Conservation (phyloP, 2,329 filamentous ascomycete genomes). For the Colletotrichum tamarilloi region DNA sequence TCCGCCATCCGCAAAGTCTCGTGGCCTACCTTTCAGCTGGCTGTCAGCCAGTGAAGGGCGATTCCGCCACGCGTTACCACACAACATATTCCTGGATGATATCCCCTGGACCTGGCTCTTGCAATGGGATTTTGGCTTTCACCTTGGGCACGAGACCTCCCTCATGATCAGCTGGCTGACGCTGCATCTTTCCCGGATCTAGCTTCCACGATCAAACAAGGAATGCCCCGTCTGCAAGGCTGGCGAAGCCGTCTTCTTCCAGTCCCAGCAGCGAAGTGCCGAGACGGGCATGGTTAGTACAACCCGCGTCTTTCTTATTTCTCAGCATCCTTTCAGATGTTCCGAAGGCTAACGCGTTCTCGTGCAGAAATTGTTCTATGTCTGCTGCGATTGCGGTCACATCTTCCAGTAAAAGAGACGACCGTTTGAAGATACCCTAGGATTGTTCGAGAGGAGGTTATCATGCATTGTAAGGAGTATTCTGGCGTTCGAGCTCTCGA, state of each 20-base stretch:
- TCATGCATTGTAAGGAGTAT: slow-evolving; percentile 29
- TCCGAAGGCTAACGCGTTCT: slow-evolving; percentile 39
- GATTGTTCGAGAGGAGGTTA: slow-evolving; percentile 2
- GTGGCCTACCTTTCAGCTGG: slow-evolving; percentile 32
- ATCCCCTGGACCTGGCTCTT: slow-evolving; percentile 9
- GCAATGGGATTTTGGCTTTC: slow-evolving; percentile 36
- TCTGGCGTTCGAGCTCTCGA: slow-evolving; percentile 15
- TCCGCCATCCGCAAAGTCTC: slow-evolving; percentile 9
- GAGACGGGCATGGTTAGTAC: slow-evolving; percentile 95
- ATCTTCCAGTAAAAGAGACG: slow-evolving; percentile 72
- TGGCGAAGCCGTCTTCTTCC: slow-evolving; percentile 96
- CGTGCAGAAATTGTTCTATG: slow-evolving; percentile 86
- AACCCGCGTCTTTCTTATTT: neutral
- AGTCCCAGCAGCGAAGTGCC: slow-evolving; percentile 95
- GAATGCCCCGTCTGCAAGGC: slow-evolving; percentile 87
- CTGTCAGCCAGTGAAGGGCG: slow-evolving; percentile 20
- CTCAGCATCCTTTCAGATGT: neutral
- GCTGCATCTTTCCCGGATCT: slow-evolving; percentile 52
- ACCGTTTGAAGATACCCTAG: slow-evolving; percentile 41
- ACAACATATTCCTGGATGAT: neutral
- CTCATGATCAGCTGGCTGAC: slow-evolving; percentile 53
- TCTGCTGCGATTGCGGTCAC: slow-evolving; percentile 93
- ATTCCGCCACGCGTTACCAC: neutral
- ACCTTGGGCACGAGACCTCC: slow-evolving; percentile 35
- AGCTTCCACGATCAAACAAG: slow-evolving; percentile 92